phyloP scores from a whole-genome alignment of 495 filamentous ascomycete species.

The Penicillium turbatum region DNA sequence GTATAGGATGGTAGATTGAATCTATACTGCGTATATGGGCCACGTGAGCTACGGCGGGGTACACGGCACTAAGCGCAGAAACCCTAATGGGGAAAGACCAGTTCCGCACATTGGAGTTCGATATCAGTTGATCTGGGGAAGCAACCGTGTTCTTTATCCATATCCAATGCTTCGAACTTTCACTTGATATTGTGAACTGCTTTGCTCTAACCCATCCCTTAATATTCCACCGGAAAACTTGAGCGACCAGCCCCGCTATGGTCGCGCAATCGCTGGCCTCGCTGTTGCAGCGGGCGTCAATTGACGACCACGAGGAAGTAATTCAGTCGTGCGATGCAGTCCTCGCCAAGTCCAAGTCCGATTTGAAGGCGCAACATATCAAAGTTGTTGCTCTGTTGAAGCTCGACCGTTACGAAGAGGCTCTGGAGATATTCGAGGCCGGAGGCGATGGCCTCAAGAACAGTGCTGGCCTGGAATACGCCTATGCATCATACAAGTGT shows the following conservation, averaged over 20 bases:
- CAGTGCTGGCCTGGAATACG: constrained; percentile 68
- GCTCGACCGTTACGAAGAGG: constrained; percentile 90
- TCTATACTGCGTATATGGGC: neutral
- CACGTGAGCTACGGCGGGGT: constrained; percentile 24
- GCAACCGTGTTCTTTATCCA: constrained; percentile 2
- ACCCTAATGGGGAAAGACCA: constrained; percentile 24
- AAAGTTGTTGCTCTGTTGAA: constrained; percentile 84
- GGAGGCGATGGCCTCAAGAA: constrained; percentile 64
- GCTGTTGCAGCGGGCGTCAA: constrained; percentile 53
- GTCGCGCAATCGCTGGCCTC: constrained; percentile 50
- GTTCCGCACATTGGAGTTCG: constrained; percentile 27
- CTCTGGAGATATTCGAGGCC: constrained; percentile 69
- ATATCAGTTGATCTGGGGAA: constrained; percentile 14
- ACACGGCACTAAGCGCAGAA: constrained; percentile 13
- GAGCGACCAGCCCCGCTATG: constrained; percentile 28
- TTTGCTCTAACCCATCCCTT: neutral
- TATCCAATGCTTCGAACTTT: neutral
- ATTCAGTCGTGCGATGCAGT: constrained; percentile 66
- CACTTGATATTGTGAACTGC: neutral
- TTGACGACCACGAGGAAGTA: constrained; percentile 73
- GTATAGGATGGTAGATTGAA: neutral
- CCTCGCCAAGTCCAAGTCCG: constrained; percentile 58
- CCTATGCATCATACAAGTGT: constrained; percentile 88
- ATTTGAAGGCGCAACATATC: constrained; percentile 66
- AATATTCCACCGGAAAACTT: neutral